Evolutionary conservation across 345 rosid species (phyloP), one percentile per base, ranked within the genome.

Genomic region (Boechera retrofracta): DNA sequence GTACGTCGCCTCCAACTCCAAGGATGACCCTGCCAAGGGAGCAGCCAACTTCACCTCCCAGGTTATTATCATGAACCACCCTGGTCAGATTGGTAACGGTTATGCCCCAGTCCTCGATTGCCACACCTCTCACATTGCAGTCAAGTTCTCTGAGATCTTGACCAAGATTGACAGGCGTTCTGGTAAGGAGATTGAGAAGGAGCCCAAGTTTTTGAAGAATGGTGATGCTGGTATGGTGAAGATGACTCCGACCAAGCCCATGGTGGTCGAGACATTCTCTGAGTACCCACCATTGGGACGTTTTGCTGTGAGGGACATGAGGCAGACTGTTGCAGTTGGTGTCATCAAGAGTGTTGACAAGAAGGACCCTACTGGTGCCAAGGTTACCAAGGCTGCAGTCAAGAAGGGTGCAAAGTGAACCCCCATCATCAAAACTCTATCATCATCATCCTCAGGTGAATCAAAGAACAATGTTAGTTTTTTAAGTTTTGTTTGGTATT

Each of bases 51-150:
- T 91, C 86, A 89, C 95, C 15, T 71, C 97, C 59, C 97, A 91
- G 29, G 97, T 91, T 33, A 91, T 91, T 67, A 91, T 91, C 89
- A 91, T 91, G 95, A 91, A 91, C 80, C 97, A 91, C 82, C 97
- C 97, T 6, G 97, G 97, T 0, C 97, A 91, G 81, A 91, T 91
- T 12, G 95, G 97, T 45, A 89, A 87, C 0, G 97, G 97, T 0
- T 91, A 91, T 64, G 97, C 97, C 15, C 97, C 97, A 0, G 97
- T 91, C 0, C 89, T 91, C 0, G 97, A 91, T 35, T 91, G 95
- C 82, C 97, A 91, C 86, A 91, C 97, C 15, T 87, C 83, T 4
- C 97, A 91, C 83, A 89, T 91, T 51, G 97, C 96, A 0, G 97
- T 91, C 38, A 91, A 89, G 78, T 91, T 87, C 44, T 56, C 89